phyloP scores from a whole-genome alignment of 1,284 basidiomycete species.

The Uromyces viciae-fabae region DNA sequence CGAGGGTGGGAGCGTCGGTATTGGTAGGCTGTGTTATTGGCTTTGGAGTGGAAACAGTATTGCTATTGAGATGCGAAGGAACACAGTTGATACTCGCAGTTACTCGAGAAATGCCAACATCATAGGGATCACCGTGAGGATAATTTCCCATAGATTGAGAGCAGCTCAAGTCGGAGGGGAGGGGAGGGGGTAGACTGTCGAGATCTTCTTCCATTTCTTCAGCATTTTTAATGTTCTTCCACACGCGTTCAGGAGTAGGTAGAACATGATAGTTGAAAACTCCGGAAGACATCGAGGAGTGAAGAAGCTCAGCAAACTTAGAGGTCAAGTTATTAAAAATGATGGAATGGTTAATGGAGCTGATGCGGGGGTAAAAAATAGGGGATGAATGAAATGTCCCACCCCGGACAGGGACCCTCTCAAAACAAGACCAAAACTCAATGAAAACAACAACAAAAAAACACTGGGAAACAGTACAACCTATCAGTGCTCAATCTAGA shows the following conservation, averaged over 20 bases:
- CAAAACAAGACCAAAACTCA: too few species aligned
- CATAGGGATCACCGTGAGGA: conserved; percentile 22
- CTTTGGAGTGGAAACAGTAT: neutral
- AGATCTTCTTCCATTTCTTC: conserved; percentile 14
- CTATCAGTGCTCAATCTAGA: too few species aligned
- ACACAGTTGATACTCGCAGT: conserved; percentile 9
- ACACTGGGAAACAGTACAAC: too few species aligned
- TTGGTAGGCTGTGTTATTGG: conserved; percentile 14
- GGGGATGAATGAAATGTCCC: too few species aligned
- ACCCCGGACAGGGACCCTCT: too few species aligned
- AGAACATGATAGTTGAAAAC: neutral
- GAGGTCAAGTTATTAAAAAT: too few species aligned
- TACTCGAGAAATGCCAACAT: conserved; percentile 23
- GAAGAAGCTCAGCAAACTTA: too few species aligned
- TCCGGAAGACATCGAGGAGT: too few species aligned
- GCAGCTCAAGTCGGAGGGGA: conserved; percentile 1
- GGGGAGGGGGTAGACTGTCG: conserved; percentile 21
- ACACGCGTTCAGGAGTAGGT: neutral
- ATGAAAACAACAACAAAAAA: too few species aligned
- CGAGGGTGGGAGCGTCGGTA: neutral
- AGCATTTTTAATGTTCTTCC: neutral
- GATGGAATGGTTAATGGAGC: too few species aligned
- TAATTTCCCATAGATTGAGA: neutral
- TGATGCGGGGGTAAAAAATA: too few species aligned
- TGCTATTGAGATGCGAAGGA: neutral